These are phyloP conservation scores for Pythium dissotocum DNA, from an alignment of 352 stramenopile genomes.

Conservation along the genomic window DNA sequence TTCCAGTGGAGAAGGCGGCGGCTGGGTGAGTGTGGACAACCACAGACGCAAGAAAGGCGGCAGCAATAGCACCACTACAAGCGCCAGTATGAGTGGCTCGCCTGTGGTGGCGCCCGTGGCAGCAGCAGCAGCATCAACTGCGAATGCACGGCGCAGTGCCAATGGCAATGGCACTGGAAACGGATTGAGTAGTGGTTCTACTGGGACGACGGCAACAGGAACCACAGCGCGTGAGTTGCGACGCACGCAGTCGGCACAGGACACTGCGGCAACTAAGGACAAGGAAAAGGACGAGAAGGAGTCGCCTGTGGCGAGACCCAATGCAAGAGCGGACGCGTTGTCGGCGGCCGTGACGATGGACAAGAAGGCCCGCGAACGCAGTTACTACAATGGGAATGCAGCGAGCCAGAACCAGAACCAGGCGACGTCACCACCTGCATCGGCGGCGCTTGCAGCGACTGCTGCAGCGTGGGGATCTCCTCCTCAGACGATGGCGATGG, in stretches of 20 bases:
- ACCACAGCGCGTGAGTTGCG: conserved; percentile 9
- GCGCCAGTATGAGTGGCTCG: background rate
- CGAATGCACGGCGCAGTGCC: background rate
- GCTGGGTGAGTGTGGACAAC: conserved; percentile 28
- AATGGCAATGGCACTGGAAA: too few relatives aligned
- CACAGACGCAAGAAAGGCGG: conserved; percentile 12
- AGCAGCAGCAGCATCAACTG: background rate
- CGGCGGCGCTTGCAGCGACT: background rate
- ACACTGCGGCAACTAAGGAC: conserved; percentile 1
- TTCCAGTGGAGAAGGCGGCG: conserved; percentile 3
- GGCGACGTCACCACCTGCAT: conserved; percentile 5
- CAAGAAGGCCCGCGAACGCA: conserved; percentile 28
- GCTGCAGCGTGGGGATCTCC: conserved; percentile 14
- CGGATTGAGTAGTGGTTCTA: too few relatives aligned
- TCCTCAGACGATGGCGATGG: background rate
- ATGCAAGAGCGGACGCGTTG: conserved; percentile 24
- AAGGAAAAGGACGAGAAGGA: conserved; percentile 8
- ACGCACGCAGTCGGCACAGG: conserved; percentile 21
- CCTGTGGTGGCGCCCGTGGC: background rate
- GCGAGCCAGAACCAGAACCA: background rate
- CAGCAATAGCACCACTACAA: background rate
- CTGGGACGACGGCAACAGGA: background rate
- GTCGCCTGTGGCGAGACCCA: conserved; percentile 8
- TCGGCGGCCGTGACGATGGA: conserved; percentile 29
- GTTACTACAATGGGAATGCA: conserved; percentile 9